phyloP scores from a whole-genome alignment of 192 early-diverging fungal genomes.

The Rhizoclosmatium sp. region DNA sequence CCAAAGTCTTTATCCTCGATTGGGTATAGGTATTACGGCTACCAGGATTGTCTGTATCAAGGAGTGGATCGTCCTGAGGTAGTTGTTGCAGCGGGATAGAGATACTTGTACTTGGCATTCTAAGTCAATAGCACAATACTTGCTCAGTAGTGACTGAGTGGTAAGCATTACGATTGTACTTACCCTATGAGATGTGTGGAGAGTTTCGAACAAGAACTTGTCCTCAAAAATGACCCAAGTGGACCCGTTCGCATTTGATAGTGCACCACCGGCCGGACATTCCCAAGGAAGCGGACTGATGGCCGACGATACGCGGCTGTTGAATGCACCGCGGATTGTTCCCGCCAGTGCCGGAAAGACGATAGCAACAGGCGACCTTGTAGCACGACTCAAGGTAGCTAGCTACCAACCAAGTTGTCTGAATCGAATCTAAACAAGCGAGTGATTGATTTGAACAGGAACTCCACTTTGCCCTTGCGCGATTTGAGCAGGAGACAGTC shows the following conservation, averaged over 20 bases:
- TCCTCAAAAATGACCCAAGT: neutral
- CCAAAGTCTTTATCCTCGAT: neutral
- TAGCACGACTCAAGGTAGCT: conserved; percentile 61
- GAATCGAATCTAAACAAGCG: no score
- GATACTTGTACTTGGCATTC: no score
- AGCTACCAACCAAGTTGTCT: neutral
- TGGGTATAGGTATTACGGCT: neutral
- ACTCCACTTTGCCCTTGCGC: conserved; percentile 69
- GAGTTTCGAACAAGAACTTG: neutral
- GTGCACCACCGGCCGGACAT: neutral
- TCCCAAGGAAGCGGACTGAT: neutral
- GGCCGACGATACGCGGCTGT: conserved; percentile 23
- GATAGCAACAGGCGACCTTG: conserved; percentile 57
- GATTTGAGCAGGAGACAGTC: conserved; percentile 79
- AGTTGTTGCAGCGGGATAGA: no score
- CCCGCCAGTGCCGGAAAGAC: conserved; percentile 51
- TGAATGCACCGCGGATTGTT: conserved; percentile 53
- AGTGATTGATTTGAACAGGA: neutral
- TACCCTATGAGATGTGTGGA: no score
- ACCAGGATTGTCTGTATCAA: neutral
- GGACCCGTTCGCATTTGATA: conserved; percentile 19
- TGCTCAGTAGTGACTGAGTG: no score
- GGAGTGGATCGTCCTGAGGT: no score
- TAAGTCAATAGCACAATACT: no score
- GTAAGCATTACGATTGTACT: no score